Conservation (phyloP, 2,329 filamentous ascomycete genomes). For the Daldinia sp. region DNA sequence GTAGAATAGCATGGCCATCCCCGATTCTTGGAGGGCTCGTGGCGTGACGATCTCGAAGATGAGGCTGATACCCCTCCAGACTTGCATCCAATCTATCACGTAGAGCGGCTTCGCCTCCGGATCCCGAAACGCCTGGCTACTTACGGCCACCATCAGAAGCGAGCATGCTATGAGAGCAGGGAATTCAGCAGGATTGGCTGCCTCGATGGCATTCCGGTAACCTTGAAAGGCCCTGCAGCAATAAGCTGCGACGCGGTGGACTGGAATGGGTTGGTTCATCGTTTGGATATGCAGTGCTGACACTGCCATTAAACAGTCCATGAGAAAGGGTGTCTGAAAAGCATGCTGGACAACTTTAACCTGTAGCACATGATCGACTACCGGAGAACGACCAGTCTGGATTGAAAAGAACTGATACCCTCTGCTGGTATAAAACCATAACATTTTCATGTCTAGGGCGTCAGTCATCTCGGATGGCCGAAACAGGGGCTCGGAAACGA, state of each 20-base stretch:
- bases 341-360: slow-evolving; percentile 59
- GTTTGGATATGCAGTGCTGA: slow-evolving; percentile 59
- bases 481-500: slow-evolving; percentile 50
- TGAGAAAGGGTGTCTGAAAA: slow-evolving; percentile 61
- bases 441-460: slow-evolving; percentile 58
- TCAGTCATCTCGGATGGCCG: slow-evolving; percentile 48
- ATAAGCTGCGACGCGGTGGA: slow-evolving; percentile 53
- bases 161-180: slow-evolving; percentile 62
- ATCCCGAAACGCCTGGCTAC: slow-evolving; percentile 61
- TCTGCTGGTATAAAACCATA: slow-evolving; percentile 63
- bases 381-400: slow-evolving; percentile 46
- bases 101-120: slow-evolving; percentile 55
- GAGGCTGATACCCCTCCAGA: slow-evolving; percentile 63
- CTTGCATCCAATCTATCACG: slow-evolving; percentile 63
- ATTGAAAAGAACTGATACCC: slow-evolving; percentile 58
- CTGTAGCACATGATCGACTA: slow-evolving; percentile 55
- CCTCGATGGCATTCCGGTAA: slow-evolving; percentile 60
- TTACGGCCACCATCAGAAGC: slow-evolving; percentile 59
- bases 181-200: slow-evolving; percentile 54
- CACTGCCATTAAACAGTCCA: slow-evolving; percentile 62
- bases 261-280: slow-evolving; percentile 51
- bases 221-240: slow-evolving; percentile 59
- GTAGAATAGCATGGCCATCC: slow-evolving; percentile 57
- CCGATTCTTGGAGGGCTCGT: slow-evolving; percentile 49
- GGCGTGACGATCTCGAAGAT: slow-evolving; percentile 54